Evolutionary conservation across 148 eudicot genomes (phyloP).

Genomic region (Arctostaphylos glauca): DNA sequence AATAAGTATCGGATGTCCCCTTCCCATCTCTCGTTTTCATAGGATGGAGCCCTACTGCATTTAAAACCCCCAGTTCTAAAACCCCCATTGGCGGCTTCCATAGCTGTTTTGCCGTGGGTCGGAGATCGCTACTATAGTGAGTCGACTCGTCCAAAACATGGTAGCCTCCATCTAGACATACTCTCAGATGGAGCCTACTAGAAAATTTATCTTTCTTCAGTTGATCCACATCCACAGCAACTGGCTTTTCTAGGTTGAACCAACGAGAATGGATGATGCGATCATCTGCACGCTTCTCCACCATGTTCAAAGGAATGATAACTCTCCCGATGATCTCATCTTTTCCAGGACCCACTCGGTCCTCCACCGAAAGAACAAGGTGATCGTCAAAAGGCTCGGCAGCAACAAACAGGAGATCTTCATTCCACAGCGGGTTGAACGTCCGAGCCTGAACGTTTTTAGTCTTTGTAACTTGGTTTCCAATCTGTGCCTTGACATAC

Average conservation of each 20-base stretch:
- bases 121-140: slow-evolving; percentile 88
- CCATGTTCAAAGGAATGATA: slow-evolving; percentile 60
- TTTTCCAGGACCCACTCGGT: slow-evolving; percentile 92
- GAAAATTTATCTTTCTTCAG: slow-evolving; percentile 86
- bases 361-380: slow-evolving; percentile 79
- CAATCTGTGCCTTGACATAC: slow-evolving; percentile 88
- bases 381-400: slow-evolving; percentile 98
- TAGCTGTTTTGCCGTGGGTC: slow-evolving; percentile 90
- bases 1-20: slow-evolving; percentile 94
- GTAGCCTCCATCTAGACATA: slow-evolving; percentile 97
- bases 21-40: slow-evolving; percentile 85
- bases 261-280: slow-evolving; percentile 82
- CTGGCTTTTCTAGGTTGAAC: slow-evolving; percentile 88
- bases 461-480: slow-evolving; percentile 77
- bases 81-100: slow-evolving; percentile 89
- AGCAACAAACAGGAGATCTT: slow-evolving; percentile 86
- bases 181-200: slow-evolving; percentile 71
- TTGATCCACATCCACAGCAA: slow-evolving; percentile 78
- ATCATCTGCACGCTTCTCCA: slow-evolving; percentile 90
- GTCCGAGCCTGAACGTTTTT: slow-evolving; percentile 72
- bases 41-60: slow-evolving; percentile 84
- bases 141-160: slow-evolving; percentile 98
- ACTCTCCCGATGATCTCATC: slow-evolving; percentile 90
- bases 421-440: slow-evolving; percentile 82
- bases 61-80: slow-evolving; percentile 79